phyloP scores from a whole-genome alignment of 306 rosid species.

The Chamaecrista fasciculata region DNA sequence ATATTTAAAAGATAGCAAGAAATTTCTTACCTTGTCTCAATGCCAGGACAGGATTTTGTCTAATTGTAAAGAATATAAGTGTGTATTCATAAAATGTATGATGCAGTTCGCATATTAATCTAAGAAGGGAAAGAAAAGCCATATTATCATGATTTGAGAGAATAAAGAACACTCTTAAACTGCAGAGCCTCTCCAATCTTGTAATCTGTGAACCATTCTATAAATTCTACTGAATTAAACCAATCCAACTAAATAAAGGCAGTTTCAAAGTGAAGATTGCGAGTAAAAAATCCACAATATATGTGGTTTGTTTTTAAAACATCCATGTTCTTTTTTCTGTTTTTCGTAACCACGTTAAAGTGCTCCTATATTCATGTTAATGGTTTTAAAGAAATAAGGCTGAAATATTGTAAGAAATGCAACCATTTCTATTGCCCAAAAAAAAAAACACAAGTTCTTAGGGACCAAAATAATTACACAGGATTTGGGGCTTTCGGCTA shows the following conservation, averaged over 20 bases:
- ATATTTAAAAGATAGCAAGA: background rate
- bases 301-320: background rate
- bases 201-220: background rate
- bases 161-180: background rate
- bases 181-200: background rate
- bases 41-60: background rate
- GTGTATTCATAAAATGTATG: background rate
- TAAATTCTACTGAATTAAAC: background rate
- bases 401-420: background rate
- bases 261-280: background rate
- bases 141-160: background rate
- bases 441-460: background rate
- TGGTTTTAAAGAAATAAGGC: background rate
- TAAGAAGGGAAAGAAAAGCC: background rate
- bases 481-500: background rate
- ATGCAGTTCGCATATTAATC: background rate
- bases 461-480: background rate
- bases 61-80: conserved; percentile 16
- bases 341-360: background rate
- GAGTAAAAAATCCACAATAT: background rate
- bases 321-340: background rate
- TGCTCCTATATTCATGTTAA: background rate
- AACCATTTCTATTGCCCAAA: background rate
- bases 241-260: background rate
- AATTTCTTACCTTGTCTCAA: too few relatives aligned